Base-by-base conservation (phyloP, 1,284 basidiomycete genomes). In the Boletus mariae region DNA sequence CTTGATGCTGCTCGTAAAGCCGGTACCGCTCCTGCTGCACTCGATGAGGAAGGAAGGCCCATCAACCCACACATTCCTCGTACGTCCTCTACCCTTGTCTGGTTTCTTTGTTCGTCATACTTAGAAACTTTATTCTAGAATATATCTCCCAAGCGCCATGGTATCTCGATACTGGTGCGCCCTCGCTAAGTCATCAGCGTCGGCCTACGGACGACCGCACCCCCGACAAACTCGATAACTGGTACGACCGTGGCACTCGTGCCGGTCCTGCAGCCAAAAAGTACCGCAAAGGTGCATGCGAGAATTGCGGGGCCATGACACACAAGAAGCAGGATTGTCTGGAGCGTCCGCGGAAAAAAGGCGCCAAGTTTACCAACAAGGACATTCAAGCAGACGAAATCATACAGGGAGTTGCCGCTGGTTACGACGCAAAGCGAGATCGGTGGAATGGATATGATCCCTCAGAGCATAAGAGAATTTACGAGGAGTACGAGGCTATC, bases 21-120 rank as follows among this genome's bases (percentile, higher is more conserved):
- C 45, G 96, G 96, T 73, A 98, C 94, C 29, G 96, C 94, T 10
- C 92, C 95, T 23, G 92, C 95, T 35, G 95, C 93, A 46, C 77
- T 97, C 45, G 96, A 98, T 68, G 90, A 94, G 68, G 90, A 97
- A 71, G 97, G 95, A 52, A 87, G 84, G 66, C 85, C 92, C 51
- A 98, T 99, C 75, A 99, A 99, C 69, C 97, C 97, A 34, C 96
- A 99, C 73, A 98, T 99, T 71, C 96, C 96, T 69, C 85, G 92
- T 93, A 61, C 59, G 90, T 76, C 37, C 4, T 38, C 17, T 17
- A 20, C 12, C 13, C n/a, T 35, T 23, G 1, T 52, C 32, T 26
- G 37, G 6, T 51, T 25, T 11, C 42, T 25, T 47, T 13, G n/a
- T 13, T 43, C 29, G 37, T 43, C 37, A 7, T 54, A 49, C 55